Conservation (phyloP, 2,329 filamentous ascomycete genomes). For the Thelonectria discophora region DNA sequence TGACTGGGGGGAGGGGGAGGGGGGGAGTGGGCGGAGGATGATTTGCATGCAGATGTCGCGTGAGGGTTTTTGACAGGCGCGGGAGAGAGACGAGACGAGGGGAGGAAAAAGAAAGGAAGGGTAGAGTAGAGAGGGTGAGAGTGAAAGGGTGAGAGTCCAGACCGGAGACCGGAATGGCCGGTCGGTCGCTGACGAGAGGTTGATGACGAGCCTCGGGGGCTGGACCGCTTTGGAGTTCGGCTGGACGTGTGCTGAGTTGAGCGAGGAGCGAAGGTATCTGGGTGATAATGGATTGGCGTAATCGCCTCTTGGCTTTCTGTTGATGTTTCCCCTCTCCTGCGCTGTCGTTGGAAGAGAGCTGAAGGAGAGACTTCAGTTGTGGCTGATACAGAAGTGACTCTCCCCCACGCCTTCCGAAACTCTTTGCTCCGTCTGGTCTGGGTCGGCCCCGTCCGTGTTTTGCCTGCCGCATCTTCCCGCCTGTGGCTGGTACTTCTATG, state of each 20-base stretch:
- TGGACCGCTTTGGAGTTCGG: background rate
- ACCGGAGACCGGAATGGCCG: background rate
- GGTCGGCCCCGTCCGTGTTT: too few relatives aligned
- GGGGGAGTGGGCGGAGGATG: conserved; percentile 2
- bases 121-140: background rate
- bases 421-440: too few relatives aligned
- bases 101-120: background rate
- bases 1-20: background rate
- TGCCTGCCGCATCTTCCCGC: too few relatives aligned
- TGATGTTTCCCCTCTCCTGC: too few relatives aligned
- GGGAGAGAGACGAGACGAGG: background rate
- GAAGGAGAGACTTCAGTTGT: too few relatives aligned
- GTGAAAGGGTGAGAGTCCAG: background rate
- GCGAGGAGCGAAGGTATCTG: background rate
- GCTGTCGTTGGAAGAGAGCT: background rate
- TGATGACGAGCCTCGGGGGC: background rate
- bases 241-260: background rate
- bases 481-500: too few relatives aligned
- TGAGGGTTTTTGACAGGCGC: conserved; percentile 7
- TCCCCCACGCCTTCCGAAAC: too few relatives aligned
- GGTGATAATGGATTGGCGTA: background rate
- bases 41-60: conserved; percentile 22
- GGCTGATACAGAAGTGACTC: too few relatives aligned
- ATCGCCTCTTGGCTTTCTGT: background rate
- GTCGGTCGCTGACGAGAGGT: background rate